Conservation (phyloP, 1,284 basidiomycete species). For the Cutaneotrichosporon sp. region DNA sequence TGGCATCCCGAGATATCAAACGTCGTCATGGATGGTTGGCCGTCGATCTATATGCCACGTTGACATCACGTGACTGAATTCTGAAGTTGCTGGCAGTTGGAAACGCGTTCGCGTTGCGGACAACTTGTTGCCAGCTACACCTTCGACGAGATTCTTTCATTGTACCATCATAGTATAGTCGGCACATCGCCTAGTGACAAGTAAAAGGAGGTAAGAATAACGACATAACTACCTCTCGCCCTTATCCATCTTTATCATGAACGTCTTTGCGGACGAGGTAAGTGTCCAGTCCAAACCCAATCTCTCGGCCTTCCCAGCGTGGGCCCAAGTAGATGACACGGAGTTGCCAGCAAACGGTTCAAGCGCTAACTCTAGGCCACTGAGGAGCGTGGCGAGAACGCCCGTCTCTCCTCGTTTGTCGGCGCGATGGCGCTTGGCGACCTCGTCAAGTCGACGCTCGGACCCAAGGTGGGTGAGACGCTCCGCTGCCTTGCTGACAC, state of each 20-base stretch:
- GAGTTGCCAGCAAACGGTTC: no score
- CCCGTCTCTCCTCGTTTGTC: constrained; percentile 95
- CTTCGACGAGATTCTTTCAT: constrained; percentile 2
- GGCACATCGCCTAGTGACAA: not conserved
- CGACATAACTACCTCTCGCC: not conserved
- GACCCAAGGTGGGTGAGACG: constrained; percentile 91
- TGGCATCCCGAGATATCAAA: no score
- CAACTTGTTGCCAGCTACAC: not conserved
- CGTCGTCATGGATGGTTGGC: no score
- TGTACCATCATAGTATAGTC: no score
- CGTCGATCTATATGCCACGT: no score
- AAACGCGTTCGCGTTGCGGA: constrained; percentile 2
- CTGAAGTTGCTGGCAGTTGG: not conserved
- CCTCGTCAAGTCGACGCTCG: constrained; percentile 95
- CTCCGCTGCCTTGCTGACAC: not conserved
- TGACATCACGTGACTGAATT: not conserved
- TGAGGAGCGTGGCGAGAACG: constrained; percentile 97
- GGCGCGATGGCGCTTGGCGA: constrained; percentile 95
- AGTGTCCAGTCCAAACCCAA: constrained; percentile 17
- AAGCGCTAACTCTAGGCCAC: constrained; percentile 63
- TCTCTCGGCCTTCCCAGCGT: not conserved
- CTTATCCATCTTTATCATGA: constrained; percentile 32
- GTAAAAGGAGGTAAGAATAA: not conserved
- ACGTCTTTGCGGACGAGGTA: constrained; percentile 50
- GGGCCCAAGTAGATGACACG: not conserved